Base-by-base conservation (phyloP, 2,329 filamentous ascomycete species). In the Penicillium vulpinum region DNA sequence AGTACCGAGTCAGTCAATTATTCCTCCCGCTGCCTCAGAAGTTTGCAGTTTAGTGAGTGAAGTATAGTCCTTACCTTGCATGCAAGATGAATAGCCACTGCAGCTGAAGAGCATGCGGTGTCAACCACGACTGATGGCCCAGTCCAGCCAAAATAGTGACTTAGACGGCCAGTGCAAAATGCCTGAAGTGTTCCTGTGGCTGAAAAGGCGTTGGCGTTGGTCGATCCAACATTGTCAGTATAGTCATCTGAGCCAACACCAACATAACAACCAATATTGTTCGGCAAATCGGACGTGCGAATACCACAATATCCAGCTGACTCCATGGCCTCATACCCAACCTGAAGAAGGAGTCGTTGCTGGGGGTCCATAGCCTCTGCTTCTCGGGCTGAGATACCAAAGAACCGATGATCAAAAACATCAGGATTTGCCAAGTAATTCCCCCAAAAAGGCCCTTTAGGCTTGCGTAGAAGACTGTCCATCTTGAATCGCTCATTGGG, bases 121-220 rank as follows among this genome's bases (percentile, higher is more conserved):
- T 80, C 77, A n/a, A 78, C 58, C 7, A 62, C 70, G 18, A 76
- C 59, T 5, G 67, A 66, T 0, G 80, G 79, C 0, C 79, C 79
- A 4, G 67, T 75, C 65, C 77, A 79, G 0, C 75, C 73, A 54
- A 80, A 80, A 48, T 69, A 70, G 49, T 80, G 76, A 39, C 70
- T 73, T 29, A 80, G 65, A 4, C 70, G 66, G 1, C 77, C 77
- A 2, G 44, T 51, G 4, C 57, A 45, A 21, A 67, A 69, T 2
- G 51, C 51, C 7, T 55, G 56, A 2, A 65, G 51, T 28, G 57
- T 66, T 0, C 66, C 66, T 1, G 58, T 61, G 1, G 63, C 62
- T 0, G 70, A 62, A 41, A 62, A 74, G 0, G 73, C 72, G 2
- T 65, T 74, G 0, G 73, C 54, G 5, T 61, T 21, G 21, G 75